phyloP scores from a whole-genome alignment of 1,284 basidiomycete genomes.

The Tilletia setariae region DNA sequence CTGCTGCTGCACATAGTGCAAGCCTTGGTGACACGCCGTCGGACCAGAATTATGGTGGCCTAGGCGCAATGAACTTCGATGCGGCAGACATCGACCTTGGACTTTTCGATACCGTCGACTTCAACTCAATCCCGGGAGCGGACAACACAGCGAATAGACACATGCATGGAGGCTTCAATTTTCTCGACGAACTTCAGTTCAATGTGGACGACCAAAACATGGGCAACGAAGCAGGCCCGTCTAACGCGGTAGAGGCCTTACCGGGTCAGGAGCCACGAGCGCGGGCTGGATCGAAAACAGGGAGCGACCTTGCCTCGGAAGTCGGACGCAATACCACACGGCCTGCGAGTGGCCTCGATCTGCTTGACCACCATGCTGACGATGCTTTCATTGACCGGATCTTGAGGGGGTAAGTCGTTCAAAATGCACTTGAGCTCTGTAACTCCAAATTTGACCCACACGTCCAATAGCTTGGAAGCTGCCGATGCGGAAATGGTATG shows the following conservation, averaged over 20 bases:
- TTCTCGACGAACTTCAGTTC: too few species aligned
- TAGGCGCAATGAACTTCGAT: not conserved
- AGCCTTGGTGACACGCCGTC: not conserved
- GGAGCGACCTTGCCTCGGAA: not conserved
- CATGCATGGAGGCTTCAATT: too few species aligned
- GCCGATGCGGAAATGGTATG: too few species aligned
- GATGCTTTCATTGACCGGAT: not conserved
- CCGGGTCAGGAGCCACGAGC: not conserved
- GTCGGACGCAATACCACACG: not conserved
- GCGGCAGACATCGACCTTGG: conserved; percentile 6
- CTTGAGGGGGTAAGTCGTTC: not conserved
- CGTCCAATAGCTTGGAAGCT: too few species aligned
- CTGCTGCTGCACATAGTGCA: not conserved
- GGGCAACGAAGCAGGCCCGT: too few species aligned
- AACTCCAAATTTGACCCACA: too few species aligned
- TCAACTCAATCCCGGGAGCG: too few species aligned
- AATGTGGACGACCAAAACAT: too few species aligned
- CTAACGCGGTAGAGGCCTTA: too few species aligned
- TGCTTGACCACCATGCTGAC: not conserved
- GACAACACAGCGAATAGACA: too few species aligned
- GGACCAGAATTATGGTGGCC: not conserved
- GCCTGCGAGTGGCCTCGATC: not conserved
- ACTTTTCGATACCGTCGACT: not conserved
- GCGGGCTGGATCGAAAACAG: not conserved
- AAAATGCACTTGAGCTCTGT: too few species aligned